Evolutionary conservation across 768 basidiomycete species (phyloP), one percentile per base, ranked within the genome.

Genomic region (Fistulinella prunicolor): DNA sequence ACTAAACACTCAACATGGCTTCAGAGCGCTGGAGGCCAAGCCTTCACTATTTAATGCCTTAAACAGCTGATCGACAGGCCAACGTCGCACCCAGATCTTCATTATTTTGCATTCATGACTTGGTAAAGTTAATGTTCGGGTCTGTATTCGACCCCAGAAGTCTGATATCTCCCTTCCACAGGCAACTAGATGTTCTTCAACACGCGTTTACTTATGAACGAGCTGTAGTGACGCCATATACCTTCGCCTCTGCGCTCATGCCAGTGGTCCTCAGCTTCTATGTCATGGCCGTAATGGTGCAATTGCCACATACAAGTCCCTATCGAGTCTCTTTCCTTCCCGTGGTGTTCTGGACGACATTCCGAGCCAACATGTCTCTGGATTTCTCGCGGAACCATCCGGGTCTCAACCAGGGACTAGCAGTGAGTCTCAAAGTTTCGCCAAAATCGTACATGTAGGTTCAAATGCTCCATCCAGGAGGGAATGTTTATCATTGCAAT

Each of bases 231-330:
- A 63, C 65, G 4, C 54, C 48, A 14, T 40, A 64, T 67, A 22
- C 72, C 71, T 54, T 55, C 59, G 24, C 44, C n/a, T 66, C 67
- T 9, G 62, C 70, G 41, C 49, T 80, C 26, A 21, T 75, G 14
- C 79, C 77, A 1, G 61, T 72, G 13, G 19, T 78, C 1, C 46
- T 76, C 20, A 67, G 67, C 48, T 80, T 77, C 62, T 80, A 78
- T 67, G 63, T 57, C 10, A 76, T 77, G 45, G 81, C 81, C 10
- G 60, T 80, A 29, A 70, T 85, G 41, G 77, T 82, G 7, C 67
- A 79, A 32, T 59, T 74, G 13, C 76, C 76, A 0, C 63, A 62
- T 24, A 80, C 81, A 1, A 62, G 65, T 38, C 39, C 64, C 3
- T 60, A 75, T 46, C 76, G 80, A 38, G 49, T 73, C 26, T 73